These are phyloP conservation scores for Euphorbia neoarborescens DNA, from an alignment of 441 rosid genomes.

Conservation along the genomic window DNA sequence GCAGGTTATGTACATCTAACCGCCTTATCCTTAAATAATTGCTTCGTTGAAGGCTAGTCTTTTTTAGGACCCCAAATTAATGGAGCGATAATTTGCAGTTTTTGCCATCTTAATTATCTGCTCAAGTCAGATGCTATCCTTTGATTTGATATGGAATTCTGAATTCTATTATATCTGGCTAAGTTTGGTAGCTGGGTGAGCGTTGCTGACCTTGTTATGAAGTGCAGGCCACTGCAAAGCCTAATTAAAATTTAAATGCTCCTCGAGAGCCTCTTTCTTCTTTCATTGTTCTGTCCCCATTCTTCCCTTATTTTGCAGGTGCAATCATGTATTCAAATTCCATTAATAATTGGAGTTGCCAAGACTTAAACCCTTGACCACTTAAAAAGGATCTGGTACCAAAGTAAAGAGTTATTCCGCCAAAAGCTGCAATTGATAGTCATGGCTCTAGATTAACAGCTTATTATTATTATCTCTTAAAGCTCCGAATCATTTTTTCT, in stretches of 20 bases:
- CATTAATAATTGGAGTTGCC: too few relatives aligned
- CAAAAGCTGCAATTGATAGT: too few relatives aligned
- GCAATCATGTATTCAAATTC: too few relatives aligned
- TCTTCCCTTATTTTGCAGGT: background rate
- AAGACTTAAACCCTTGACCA: too few relatives aligned
- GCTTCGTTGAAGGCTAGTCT: background rate
- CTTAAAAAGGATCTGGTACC: too few relatives aligned
- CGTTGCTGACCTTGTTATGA: background rate
- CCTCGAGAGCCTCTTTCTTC: background rate
- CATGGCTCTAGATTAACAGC: too few relatives aligned
- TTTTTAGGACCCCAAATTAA: background rate
- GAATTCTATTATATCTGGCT: background rate
- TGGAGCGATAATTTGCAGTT: background rate
- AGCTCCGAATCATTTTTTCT: too few relatives aligned
- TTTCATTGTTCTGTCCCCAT: background rate
- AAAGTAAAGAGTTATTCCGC: too few relatives aligned
- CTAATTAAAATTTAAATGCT: background rate
- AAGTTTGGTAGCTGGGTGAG: background rate
- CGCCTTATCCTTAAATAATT: background rate
- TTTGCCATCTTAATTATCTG: background rate
- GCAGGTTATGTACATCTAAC: background rate
- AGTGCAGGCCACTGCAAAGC: background rate
- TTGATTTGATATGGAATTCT: background rate
- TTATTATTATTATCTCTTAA: too few relatives aligned
- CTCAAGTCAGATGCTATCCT: background rate